Evolutionary conservation across 2,329 filamentous ascomycete genomes (phyloP).

Genomic region (Tolypocladium inflatum): DNA sequence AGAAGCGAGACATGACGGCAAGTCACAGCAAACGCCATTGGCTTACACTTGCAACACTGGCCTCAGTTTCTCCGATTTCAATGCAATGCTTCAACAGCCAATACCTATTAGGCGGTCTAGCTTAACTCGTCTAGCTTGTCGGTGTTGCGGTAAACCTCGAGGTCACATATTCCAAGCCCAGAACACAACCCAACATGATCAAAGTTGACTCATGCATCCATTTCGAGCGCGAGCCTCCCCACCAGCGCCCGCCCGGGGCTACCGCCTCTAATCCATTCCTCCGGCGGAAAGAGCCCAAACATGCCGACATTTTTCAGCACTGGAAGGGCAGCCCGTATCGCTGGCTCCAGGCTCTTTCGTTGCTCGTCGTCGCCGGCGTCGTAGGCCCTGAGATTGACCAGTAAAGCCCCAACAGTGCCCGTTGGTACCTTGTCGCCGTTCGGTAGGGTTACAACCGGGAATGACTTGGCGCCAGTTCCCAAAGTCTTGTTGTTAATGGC

Average conservation of each 20-base stretch:
- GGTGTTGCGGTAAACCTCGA: background rate
- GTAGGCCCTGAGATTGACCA: slow-evolving; percentile 7
- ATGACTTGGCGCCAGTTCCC: slow-evolving; percentile 2
- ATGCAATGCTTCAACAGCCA: too few relatives aligned
- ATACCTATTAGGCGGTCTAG: too few relatives aligned
- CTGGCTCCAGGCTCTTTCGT: background rate
- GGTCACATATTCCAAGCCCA: background rate
- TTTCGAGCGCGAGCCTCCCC: slow-evolving; percentile 1
- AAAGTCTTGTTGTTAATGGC: slow-evolving; percentile 7
- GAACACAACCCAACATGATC: too few relatives aligned
- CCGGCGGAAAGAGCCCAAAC: slow-evolving; percentile 6
- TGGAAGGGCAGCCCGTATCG: slow-evolving; percentile 4
- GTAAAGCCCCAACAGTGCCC: slow-evolving; percentile 6
- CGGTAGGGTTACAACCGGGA: slow-evolving; percentile 7
- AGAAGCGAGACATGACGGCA: too few relatives aligned
- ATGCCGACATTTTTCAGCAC: slow-evolving; percentile 7
- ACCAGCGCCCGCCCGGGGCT: slow-evolving; percentile 5
- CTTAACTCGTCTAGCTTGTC: too few relatives aligned
- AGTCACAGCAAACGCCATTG: too few relatives aligned
- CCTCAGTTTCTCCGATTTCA: too few relatives aligned
- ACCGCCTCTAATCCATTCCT: slow-evolving; percentile 5
- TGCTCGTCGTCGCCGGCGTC: slow-evolving; percentile 1
- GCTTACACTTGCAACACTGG: too few relatives aligned
- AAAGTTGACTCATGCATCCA: background rate
- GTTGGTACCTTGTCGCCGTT: slow-evolving; percentile 6